Base-by-base conservation (phyloP, 768 basidiomycete species). In the Boletus rubescentipes region DNA sequence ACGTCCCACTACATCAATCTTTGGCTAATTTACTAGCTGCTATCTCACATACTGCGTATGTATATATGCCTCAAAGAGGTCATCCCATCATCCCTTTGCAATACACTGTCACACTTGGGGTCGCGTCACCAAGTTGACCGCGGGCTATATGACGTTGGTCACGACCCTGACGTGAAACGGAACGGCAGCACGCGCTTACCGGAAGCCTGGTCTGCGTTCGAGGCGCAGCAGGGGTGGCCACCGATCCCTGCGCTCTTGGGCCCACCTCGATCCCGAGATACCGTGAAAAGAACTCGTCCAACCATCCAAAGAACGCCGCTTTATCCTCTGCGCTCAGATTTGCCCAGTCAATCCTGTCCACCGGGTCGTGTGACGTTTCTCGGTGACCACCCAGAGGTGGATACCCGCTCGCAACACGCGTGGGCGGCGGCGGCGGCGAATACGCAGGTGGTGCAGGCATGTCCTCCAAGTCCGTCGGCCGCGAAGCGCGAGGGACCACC, bases 241-340 rank as follows among this genome's bases (percentile, higher is more conserved):
- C n/a, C n/a, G 39, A 2, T 46, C 26, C 15, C 35, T 32, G 42
- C 35, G 34, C 32, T 16, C 55, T 51, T 3, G 65, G 57, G 46
- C 61, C 36, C 35, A 72, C 20, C 46, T 59, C 56, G 23, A 69
- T 66, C 21, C 67, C 60, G 20, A 76, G 67, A 45, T 72, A 73
- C 32, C 77, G 75, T 15, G 80, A 77, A 62, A 92, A 92, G 71
- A 85, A 91, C 62, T 91, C 89, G 65, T 92, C 89, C 20, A 92
- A 74, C 89, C 89, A 91, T 54, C 71, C 70, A 68, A 91, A 92
- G 64, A 92, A 87, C 23, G 74, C 80, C 30, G 81, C 72, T 64
- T 89, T 91, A 62, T 92, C 88, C 64, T 85, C 77, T 20, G 66
- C 62, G 2, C 82, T 80, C 43, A 92, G 74, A 66, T 87, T 83